Base-by-base conservation (phyloP, 2,329 filamentous ascomycete species). In the Cladophialophora bantiana region DNA sequence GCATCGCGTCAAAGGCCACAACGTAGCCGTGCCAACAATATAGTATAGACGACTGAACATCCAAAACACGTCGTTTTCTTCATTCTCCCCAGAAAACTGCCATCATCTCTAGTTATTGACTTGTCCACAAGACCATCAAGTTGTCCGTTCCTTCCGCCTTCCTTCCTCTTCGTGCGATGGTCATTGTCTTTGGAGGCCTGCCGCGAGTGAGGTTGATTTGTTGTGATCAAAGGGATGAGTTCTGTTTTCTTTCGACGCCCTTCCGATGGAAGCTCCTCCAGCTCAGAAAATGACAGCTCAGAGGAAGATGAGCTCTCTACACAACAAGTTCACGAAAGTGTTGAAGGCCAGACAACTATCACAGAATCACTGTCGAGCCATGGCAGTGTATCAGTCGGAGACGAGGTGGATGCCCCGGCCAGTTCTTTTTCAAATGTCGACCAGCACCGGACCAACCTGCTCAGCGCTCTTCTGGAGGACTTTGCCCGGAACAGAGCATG, bases 401-500 rank as follows among this genome's bases (percentile, higher is more conserved):
- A 70, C 12, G 59, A 55, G n/a, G 60, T 66, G 20, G 65, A 69
- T 54, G 57, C 53, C 10, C 13, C 42, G 13, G 38, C 42, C 31
- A 7, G 38, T 36, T 18, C 45, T 15, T 48, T 66, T 15, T 12
- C 58, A 13, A 65, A 64, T 45, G 50, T 68, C 7, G 70, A 72
- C 32, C 67, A 69, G 13, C 67, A 71, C 54, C 70, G 71, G 7
- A 67, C 67, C 40, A 73, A 81, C 53, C 78, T 83, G 77, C 80
- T 80, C 15, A 74, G 79, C 13, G 78, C 81, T 1, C 71, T 83
- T 13, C 74, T 83, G 4, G 81, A 82, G 63, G 82, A 81, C 64
- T 82, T 80, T 67, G 82, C 79, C 57, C 71, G 78, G 13, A 80
- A 72, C 40, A 77, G 78, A 62, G 81, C 81, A n/a, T 77, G 77